Evolutionary conservation across 2,329 filamentous ascomycete genomes (phyloP).

Genomic region (Botrytis fragariae): DNA sequence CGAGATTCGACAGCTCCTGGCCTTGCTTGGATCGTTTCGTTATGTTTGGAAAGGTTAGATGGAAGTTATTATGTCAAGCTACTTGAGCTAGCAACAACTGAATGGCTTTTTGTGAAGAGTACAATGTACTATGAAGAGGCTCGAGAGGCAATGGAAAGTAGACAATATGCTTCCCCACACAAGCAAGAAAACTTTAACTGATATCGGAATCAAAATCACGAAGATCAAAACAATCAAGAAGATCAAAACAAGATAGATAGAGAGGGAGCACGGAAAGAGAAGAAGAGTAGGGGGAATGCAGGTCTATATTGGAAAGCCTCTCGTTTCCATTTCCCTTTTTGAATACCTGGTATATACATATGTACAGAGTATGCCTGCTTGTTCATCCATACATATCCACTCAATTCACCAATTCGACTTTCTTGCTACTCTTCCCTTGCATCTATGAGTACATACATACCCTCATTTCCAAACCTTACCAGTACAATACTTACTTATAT

Average conservation of each 20-base stretch:
- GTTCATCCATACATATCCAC: neutral
- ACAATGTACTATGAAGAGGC: neutral
- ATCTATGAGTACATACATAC: neutral
- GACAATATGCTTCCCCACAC: neutral
- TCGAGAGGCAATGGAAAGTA: neutral
- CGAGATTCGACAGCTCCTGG: neutral
- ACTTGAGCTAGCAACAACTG: neutral
- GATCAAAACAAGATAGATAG: neutral
- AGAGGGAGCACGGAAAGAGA: neutral
- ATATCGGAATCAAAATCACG: neutral
- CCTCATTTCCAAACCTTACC: neutral
- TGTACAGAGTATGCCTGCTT: neutral
- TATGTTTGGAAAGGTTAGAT: neutral
- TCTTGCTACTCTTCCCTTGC: neutral
- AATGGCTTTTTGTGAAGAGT: neutral
- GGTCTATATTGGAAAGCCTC: conserved; percentile 10
- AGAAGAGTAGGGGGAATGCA: neutral
- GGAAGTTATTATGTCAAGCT: neutral
- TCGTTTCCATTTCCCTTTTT: neutral
- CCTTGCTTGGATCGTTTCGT: neutral
- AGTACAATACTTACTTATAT: neutral
- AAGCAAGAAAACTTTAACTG: neutral
- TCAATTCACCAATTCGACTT: neutral
- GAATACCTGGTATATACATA: neutral
- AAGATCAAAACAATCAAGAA: neutral